Conservation (phyloP, 768 basidiomycete species). For the Lactarius indigo region DNA sequence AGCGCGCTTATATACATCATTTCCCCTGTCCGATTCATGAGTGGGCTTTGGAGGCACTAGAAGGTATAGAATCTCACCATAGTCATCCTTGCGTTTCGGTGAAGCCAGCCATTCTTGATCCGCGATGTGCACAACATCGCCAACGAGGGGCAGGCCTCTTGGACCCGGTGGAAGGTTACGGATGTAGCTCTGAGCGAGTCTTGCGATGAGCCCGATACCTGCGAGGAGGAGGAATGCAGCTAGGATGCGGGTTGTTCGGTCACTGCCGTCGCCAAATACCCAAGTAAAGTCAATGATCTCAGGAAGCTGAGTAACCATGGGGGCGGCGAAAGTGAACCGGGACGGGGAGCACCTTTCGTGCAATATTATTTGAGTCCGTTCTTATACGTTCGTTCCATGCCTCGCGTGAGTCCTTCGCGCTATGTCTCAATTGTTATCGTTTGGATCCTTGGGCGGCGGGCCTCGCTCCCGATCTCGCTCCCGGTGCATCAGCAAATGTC, state of each 20-base stretch:
- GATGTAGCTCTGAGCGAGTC: background rate
- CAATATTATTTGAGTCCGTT: too few relatives aligned
- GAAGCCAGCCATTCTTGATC: background rate
- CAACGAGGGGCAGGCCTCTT: background rate
- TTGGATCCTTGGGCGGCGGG: too few relatives aligned
- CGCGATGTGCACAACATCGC: background rate
- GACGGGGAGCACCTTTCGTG: too few relatives aligned
- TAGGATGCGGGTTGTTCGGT: background rate
- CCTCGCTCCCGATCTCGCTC: too few relatives aligned
- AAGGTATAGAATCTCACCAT: background rate
- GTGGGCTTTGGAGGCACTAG: background rate
- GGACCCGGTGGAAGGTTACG: background rate
- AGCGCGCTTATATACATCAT: background rate
- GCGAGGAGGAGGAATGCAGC: background rate
- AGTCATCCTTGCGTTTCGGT: background rate
- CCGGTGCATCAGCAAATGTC: too few relatives aligned
- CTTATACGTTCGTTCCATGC: too few relatives aligned
- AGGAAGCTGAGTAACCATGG: too few relatives aligned
- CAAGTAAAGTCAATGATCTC: background rate
- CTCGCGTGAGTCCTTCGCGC: too few relatives aligned
- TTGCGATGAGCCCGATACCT: background rate
- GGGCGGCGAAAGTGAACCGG: too few relatives aligned
- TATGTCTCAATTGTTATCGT: too few relatives aligned
- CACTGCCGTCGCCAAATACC: background rate
- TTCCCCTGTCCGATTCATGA: background rate